Base-by-base conservation (phyloP, 2,329 filamentous ascomycete genomes). In the Neofusicoccum parvum region DNA sequence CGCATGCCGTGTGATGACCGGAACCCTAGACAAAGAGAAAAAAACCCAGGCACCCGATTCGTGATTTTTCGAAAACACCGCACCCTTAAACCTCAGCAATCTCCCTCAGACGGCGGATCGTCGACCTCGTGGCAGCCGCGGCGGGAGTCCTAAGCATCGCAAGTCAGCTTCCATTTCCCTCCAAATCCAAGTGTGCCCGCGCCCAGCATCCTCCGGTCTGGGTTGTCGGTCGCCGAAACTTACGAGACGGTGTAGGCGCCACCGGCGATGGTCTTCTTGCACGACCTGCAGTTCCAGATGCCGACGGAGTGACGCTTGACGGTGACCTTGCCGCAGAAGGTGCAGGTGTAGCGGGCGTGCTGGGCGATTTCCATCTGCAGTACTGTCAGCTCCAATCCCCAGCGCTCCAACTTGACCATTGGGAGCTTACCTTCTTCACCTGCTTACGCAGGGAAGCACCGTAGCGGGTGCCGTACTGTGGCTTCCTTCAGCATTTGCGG, bases 361-460 rank as follows among this genome's bases (percentile, higher is more conserved):
- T 98, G 95, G 78, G 92, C 92, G 83, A 98, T 92, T 90, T 76
- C 95, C 91, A 97, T 97, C 92, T 65, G 27, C 34, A 46, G 37
- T 23, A 14, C 34, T 50, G 45, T 65, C n/a, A 59, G 45, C 45
- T 65, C 64, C 53, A 51, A 9, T 11, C 7, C 17, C 54, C 15
- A 27, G 4, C 9, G 36, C 37, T n/a, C n/a, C 17, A 10, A 17
- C 32, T 6, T 11, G 50, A 36, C 6, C n/a, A 37, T 37, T 60
- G 41, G 3, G 56, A 11, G 27, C 39, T 39, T 56, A 64, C 62
- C 62, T 97, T 97, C 92, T 98, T 98, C 80, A 95, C 90, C 83
- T 93, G 94, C 89, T 98, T 98, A 86, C 94, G 92, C 85, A 98
- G 92, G 79, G 95, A 98, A 81, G 95, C 94, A 94, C 94, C 95